phyloP scores from a whole-genome alignment of 2,329 filamentous ascomycete species.

The Grosmannia penicillata region DNA sequence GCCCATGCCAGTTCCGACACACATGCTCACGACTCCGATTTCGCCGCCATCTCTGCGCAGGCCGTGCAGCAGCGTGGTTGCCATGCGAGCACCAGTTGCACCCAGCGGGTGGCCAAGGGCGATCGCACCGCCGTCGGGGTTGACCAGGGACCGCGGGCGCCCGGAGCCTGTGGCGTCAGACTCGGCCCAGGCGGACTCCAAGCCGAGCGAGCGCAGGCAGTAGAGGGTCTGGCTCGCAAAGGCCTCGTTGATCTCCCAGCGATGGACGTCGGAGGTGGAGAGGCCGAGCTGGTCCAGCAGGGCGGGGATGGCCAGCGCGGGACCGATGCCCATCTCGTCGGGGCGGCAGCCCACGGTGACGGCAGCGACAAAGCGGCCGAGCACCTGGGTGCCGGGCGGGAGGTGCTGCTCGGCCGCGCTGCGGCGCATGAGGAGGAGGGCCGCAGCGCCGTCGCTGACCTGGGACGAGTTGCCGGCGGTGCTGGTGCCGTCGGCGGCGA shows the following conservation, averaged over 20 bases:
- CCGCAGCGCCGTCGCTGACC: constrained; percentile 78
- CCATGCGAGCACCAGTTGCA: constrained; percentile 71
- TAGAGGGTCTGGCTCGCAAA: constrained; percentile 54
- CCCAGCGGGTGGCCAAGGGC: constrained; percentile 87
- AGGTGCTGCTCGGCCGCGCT: constrained; percentile 63
- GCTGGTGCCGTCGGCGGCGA: constrained; percentile 56
- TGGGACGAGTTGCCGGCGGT: constrained; percentile 78
- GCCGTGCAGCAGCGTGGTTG: constrained; percentile 54
- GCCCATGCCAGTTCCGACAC: constrained; percentile 69
- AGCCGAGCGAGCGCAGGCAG: constrained; percentile 54
- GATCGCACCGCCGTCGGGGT: constrained; percentile 86
- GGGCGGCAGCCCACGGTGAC: constrained; percentile 65
- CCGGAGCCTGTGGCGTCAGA: neutral
- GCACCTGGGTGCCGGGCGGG: constrained; percentile 44
- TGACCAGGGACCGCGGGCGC: constrained; percentile 46
- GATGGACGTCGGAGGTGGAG: constrained; percentile 50
- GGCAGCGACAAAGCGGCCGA: constrained; percentile 71
- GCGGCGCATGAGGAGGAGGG: constrained; percentile 71
- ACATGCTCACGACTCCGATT: constrained; percentile 84
- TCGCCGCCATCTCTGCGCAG: constrained; percentile 55
- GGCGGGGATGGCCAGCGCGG: constrained; percentile 73
- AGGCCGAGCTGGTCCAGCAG: constrained; percentile 58
- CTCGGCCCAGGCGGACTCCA: constrained; percentile 46
- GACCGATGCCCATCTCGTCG: constrained; percentile 90
- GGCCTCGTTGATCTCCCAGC: constrained; percentile 92